Conservation (phyloP, 352 stramenopile species). For the Peronospora farinosa region DNA sequence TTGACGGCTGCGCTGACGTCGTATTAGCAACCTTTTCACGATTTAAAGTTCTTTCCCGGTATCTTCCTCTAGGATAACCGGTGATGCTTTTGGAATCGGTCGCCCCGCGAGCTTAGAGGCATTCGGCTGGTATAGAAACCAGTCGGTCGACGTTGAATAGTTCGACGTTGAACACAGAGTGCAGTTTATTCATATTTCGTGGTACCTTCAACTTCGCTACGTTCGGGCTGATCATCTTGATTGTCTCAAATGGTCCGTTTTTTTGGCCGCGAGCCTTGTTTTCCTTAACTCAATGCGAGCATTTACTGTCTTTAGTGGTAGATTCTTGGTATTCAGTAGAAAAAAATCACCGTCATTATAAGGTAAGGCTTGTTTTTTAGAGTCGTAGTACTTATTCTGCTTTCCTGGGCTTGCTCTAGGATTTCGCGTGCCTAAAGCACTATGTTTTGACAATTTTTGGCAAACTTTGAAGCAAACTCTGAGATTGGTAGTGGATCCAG, state of each 20-base stretch:
- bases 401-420: slow-evolving; percentile 6
- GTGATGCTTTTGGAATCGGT: slow-evolving; percentile 1
- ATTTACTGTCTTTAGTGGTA: slow-evolving; percentile 1
- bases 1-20: background rate
- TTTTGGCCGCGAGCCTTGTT: background rate
- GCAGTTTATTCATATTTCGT: slow-evolving; percentile 1
- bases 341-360: slow-evolving; percentile 13
- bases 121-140: background rate
- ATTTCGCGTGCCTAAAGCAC: too few relatives aligned
- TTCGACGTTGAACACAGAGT: background rate
- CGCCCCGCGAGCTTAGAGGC: background rate
- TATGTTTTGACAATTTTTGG: too few relatives aligned
- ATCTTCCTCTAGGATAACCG: background rate
- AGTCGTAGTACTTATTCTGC: slow-evolving; percentile 17
- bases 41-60: background rate
- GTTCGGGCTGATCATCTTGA: background rate
- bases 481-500: too few relatives aligned
- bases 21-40: background rate
- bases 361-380: slow-evolving; percentile 5
- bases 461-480: too few relatives aligned
- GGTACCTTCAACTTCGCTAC: slow-evolving; percentile 3
- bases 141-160: background rate
- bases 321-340: slow-evolving; percentile 6
- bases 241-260: background rate
- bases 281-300: background rate